Evolutionary conservation across 805 yeast genomes (phyloP), one percentile per base, ranked within the genome.

Genomic region (Zygoascus biomembranicola): DNA sequence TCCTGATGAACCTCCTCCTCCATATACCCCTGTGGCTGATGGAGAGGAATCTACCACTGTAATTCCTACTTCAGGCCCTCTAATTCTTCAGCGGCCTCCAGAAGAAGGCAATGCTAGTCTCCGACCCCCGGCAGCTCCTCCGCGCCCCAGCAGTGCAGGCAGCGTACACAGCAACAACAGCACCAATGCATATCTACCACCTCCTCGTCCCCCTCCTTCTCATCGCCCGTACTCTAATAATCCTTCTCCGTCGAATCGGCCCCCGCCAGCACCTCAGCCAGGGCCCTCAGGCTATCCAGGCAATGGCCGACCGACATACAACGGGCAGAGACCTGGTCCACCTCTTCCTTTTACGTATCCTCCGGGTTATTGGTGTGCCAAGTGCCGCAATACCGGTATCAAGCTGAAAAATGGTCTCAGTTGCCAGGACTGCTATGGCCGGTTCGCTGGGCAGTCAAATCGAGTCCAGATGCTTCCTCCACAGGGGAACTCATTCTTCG

Each of bases 331-430:
- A 35, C 39, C 39, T 8, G 16, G 16, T 35, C 39, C 39, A 13
- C 72, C 74, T 1, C 70, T 82, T 6, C 87, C 90, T 0, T 85
- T 87, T 80, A 66, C 66, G 49, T 88, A 85, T 60, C 95, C 95
- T 0, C 66, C 59, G 1, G 75, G 80, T 2, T 84, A 71, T 63
- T 69, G 71, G 53, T 88, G 96, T 63, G 67, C 71, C 8, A 84
- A 83, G 61, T 88, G 96, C 69, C 72, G 75, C 52, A 88, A 88
- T 63, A 84, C 90, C 0, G 95, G 95, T 1, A 74, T 73, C 63
- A 76, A 78, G 61, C 45, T 69, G 23, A 82, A 78, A 63, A 82
- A 80, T 59, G 86, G 85, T n/a, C 72, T 69, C 48, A 70, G 80
- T 5, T 88, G 96, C 64, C 77, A 79, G 59, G 75, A 76, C 44